These are phyloP conservation scores for Crithidia acanthocephali DNA, from an alignment of 208 protist genomes.

Conservation along the genomic window DNA sequence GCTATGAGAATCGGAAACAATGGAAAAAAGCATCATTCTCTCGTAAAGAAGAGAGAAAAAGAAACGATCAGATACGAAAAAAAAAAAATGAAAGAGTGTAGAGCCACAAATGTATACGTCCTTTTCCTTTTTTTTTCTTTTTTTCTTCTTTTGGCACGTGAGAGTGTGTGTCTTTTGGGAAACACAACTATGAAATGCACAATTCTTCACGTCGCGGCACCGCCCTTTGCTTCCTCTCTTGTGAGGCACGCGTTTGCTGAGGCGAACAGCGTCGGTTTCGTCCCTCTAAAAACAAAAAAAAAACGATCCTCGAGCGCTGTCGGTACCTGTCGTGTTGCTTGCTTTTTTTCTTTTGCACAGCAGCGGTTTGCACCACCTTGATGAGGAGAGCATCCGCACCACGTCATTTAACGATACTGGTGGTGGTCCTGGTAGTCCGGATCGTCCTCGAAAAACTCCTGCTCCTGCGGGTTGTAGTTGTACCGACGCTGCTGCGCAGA, in stretches of 20 bases:
- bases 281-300: too few species aligned
- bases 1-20: conserved; percentile 2
- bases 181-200: too few species aligned
- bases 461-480: conserved; percentile 14
- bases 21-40: neutral
- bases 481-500: conserved; percentile 14
- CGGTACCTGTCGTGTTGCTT: too few species aligned
- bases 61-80: conserved; percentile 11
- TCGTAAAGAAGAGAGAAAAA: conserved; percentile 4
- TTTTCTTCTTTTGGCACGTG: neutral
- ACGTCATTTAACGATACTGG: neutral
- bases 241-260: too few species aligned
- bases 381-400: neutral
- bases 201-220: too few species aligned
- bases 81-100: conserved; percentile 2
- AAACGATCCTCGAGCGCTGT: too few species aligned
- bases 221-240: too few species aligned
- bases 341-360: too few species aligned
- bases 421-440: neutral
- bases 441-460: conserved; percentile 17
- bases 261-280: too few species aligned
- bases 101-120: neutral
- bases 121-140: conserved; percentile 2
- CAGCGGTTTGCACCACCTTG: too few species aligned
- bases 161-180: too few species aligned